Percentiles rank a stretch among this genome's conserved stretches.
phyloP scores from a whole-genome alignment of 441 rosid genomes.

The Erodium trifolium region DNA sequence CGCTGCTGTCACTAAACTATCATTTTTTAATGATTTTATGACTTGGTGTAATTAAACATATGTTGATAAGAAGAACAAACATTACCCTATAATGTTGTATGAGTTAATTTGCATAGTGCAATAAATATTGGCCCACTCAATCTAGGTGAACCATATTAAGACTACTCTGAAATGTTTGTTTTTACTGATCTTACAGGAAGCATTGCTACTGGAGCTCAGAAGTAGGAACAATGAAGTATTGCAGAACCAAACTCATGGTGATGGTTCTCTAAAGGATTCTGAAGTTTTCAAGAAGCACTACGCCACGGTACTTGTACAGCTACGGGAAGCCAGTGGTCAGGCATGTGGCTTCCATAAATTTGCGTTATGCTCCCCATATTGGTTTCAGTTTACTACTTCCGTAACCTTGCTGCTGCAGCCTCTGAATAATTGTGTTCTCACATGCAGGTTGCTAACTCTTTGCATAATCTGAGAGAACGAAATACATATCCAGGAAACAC shows the following conservation, averaged over 20 bases:
- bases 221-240: conserved; percentile 41
- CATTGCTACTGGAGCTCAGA: conserved; percentile 47
- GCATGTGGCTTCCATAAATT: conserved; percentile 39
- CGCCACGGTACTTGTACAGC: conserved; percentile 57
- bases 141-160: not conserved
- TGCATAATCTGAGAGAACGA: conserved; percentile 31
- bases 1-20: not conserved
- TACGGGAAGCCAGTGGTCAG: conserved; percentile 63
- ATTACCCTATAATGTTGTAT: not conserved
- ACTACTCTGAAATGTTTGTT: not conserved
- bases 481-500: conserved; percentile 28
- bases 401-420: conserved; percentile 10
- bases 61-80: not conserved
- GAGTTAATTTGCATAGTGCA: not conserved
- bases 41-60: not conserved
- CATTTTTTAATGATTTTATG: not conserved
- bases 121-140: not conserved
- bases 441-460: conserved; percentile 51
- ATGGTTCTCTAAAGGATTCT: conserved; percentile 42
- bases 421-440: conserved; percentile 18
- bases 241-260: conserved; percentile 38
- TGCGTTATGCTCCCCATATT: conserved; percentile 11
- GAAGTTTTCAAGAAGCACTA: conserved; percentile 58
- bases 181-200: conserved; percentile 38
- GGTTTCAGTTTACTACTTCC: not conserved